Conservation (phyloP, 78 protist species). For the Reticulomyxa filosa region DNA sequence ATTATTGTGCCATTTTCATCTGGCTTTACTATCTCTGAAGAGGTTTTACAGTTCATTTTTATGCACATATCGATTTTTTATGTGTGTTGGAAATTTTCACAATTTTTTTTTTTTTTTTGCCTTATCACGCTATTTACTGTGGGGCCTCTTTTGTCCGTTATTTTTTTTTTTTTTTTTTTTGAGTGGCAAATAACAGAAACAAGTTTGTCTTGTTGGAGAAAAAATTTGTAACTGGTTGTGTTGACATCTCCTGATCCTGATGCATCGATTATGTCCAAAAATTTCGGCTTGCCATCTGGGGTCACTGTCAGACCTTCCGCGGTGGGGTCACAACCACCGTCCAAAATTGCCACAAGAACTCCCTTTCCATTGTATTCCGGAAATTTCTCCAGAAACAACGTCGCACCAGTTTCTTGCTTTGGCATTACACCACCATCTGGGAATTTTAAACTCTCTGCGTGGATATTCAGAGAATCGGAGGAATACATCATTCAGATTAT, state of each 20-base stretch:
- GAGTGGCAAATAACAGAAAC: background rate
- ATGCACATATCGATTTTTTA: too few relatives aligned
- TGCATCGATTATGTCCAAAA: constrained; percentile 44
- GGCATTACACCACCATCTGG: constrained; percentile 2
- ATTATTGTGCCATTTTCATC: too few relatives aligned
- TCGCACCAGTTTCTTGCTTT: constrained; percentile 10
- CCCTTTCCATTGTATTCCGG: constrained; percentile 5
- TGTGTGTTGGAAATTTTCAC: too few relatives aligned
- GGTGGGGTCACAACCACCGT: constrained; percentile 47
- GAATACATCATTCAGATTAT: too few relatives aligned
- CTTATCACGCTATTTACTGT: too few relatives aligned
- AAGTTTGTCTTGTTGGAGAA: background rate
- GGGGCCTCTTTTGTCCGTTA: background rate
- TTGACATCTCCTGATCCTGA: too few relatives aligned
- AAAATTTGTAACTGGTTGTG: too few relatives aligned
- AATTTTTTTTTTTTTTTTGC: too few relatives aligned
- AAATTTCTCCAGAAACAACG: background rate
- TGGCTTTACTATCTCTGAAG: too few relatives aligned
- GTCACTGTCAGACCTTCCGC: constrained; percentile 45
- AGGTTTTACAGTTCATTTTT: too few relatives aligned
- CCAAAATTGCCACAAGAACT: constrained; percentile 13
- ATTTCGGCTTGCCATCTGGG: constrained; percentile 45
- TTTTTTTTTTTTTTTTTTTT: background rate
- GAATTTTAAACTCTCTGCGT: too few relatives aligned
- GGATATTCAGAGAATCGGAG: too few relatives aligned